Conservation (phyloP, 305 asterid species). For the Fraxinus dipetala region DNA sequence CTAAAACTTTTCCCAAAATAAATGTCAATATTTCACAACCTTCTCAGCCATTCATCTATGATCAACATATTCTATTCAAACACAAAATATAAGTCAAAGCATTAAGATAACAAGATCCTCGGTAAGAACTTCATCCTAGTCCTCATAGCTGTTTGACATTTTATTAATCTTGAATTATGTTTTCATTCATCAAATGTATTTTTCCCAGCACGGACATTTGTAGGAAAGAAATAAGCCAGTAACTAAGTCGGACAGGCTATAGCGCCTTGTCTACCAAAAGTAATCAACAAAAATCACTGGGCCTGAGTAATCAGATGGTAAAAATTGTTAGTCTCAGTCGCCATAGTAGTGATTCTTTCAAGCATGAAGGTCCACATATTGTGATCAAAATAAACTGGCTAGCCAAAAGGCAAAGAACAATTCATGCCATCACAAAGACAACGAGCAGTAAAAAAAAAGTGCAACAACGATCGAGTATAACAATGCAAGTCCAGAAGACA, state of each 20-base stretch:
- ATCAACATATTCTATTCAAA: not conserved
- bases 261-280: not conserved
- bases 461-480: not conserved
- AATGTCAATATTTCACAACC: not conserved
- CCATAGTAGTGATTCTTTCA: conserved; percentile 17
- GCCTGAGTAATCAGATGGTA: not conserved
- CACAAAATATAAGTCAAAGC: conserved; percentile 17
- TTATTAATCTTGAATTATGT: not conserved
- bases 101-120: not conserved
- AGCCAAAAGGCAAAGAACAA: conserved; percentile 10
- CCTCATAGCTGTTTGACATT: not conserved
- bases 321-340: not conserved
- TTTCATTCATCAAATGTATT: not conserved
- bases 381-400: conserved; percentile 7
- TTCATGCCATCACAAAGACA: not conserved
- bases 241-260: not conserved
- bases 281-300: conserved; percentile 1
- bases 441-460: not conserved
- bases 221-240: conserved; percentile 4
- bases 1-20: not conserved
- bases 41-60: not conserved
- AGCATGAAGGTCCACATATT: conserved; percentile 12
- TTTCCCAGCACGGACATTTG: not conserved
- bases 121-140: conserved; percentile 2
- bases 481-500: conserved; percentile 13